Base-by-base conservation (phyloP, 257 asterid species). In the Craterostigma plantagineum region DNA sequence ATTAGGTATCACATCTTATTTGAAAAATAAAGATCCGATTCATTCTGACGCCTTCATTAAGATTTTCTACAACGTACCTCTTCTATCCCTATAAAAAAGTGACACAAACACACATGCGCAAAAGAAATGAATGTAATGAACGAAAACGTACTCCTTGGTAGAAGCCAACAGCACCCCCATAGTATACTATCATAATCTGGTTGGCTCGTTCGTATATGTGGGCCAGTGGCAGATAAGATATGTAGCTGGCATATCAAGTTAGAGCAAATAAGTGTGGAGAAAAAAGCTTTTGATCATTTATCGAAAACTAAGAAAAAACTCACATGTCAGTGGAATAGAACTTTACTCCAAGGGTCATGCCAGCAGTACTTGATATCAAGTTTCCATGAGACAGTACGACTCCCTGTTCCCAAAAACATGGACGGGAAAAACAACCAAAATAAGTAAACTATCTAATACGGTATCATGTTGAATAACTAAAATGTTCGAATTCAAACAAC, bases 201-300 rank as follows among this genome's bases (percentile, higher is more conserved):
- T 87, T 76, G 62, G 92, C 81, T 46, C 97, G 85, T 61, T 87
- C 97, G 43, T 78, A 87, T 59, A 87, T 87, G 72, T 87, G 97
- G 7, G 97, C 97, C 90, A 87, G 69, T 10, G 97, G 97, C 49
- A 87, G 97, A 55, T 87, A 87, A 9, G 97, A 81, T 62, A 81
- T 81, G 63, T 87, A 82, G 65, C 97, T 87, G 81, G 57, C 49
- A 51, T 43, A 42, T 36, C 45, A 1, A 49, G 10, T 18, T 51
- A 15, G 51, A 53, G 61, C 42, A 15, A 54, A 27, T 35, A 15
- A 34, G 18, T 33, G 30, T 16, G 45, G 49, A 23, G 55, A 33
- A 36, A 43, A 41, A 37, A 45, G 33, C 54, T 12, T 1, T 23
- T 23, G 49, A 39, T n/a, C 44, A 46, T 17, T 42, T 33, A n/a